These are phyloP conservation scores for Xylariaceae sp. DNA, from an alignment of 2,329 filamentous ascomycete genomes.

Conservation along the genomic window DNA sequence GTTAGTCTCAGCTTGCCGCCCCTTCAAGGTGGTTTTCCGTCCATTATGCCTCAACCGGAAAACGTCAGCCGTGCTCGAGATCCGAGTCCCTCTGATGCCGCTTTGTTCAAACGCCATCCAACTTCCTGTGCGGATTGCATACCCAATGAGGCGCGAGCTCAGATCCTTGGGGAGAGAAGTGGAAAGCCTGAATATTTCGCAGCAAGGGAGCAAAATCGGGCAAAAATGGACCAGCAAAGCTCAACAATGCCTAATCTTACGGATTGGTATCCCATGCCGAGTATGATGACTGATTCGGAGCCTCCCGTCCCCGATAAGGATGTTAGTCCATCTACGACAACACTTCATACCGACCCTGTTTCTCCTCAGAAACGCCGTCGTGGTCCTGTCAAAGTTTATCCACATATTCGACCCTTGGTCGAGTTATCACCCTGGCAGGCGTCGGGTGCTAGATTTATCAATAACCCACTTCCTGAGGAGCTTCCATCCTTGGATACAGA, in stretches of 20 bases:
- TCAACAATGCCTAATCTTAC: conserved; percentile 12
- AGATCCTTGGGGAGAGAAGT: conserved; percentile 32
- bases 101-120: conserved; percentile 30
- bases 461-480: conserved; percentile 20
- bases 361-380: too few species aligned
- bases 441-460: conserved; percentile 33
- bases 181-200: conserved; percentile 39
- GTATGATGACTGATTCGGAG: conserved; percentile 1
- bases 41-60: too few species aligned
- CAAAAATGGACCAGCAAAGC: conserved; percentile 8
- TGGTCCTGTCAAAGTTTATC: too few species aligned
- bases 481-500: conserved; percentile 4
- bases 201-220: conserved; percentile 37
- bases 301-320: not conserved
- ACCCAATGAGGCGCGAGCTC: conserved; percentile 23
- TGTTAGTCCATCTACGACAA: not conserved
- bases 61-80: conserved; percentile 9
- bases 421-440: conserved; percentile 7
- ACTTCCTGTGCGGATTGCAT: conserved; percentile 26
- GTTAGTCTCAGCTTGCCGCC: too few species aligned
- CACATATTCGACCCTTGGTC: too few species aligned
- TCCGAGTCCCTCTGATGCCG: conserved; percentile 31
- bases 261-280: conserved; percentile 16
- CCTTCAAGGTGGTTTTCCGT: too few species aligned
- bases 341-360: not conserved